Conservation (phyloP, 805 yeast species). For the Suhomyces prunicola region DNA sequence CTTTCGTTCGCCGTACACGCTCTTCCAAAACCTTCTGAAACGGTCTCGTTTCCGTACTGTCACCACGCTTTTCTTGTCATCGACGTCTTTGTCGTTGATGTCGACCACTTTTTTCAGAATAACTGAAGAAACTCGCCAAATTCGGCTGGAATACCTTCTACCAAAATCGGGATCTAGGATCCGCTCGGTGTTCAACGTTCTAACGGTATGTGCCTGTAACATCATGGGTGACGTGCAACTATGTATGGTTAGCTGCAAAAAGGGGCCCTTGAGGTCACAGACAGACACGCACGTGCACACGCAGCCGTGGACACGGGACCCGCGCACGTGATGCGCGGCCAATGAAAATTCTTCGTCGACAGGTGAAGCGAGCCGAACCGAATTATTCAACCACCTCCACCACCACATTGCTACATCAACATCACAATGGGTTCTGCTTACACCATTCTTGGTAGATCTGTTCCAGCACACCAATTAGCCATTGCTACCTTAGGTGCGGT, state of each 20-base stretch:
- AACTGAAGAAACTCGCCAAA: background rate
- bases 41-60: background rate
- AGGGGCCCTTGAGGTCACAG: background rate
- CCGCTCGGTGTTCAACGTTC: background rate
- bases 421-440: conserved; percentile 76
- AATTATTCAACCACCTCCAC: background rate
- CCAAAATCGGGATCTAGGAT: background rate
- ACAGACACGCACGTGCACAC: background rate
- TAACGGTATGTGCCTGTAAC: background rate
- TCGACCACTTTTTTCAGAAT: background rate
- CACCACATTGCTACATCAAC: conserved; percentile 3
- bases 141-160: background rate
- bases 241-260: background rate
- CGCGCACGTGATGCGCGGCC: conserved; percentile 1
- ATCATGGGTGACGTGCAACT: background rate
- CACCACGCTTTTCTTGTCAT: background rate
- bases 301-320: background rate
- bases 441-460: conserved; percentile 76
- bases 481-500: conserved; percentile 76
- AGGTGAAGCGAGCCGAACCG: background rate
- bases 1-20: background rate
- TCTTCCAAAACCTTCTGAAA: background rate
- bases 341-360: conserved; percentile 6
- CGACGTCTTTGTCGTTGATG: background rate
- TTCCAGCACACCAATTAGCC: conserved; percentile 81